Percentiles rank a stretch among this genome's conserved stretches.
Evolutionary conservation across 495 filamentous ascomycete species (phyloP).

Genomic region (Bathelium albidoporum): DNA sequence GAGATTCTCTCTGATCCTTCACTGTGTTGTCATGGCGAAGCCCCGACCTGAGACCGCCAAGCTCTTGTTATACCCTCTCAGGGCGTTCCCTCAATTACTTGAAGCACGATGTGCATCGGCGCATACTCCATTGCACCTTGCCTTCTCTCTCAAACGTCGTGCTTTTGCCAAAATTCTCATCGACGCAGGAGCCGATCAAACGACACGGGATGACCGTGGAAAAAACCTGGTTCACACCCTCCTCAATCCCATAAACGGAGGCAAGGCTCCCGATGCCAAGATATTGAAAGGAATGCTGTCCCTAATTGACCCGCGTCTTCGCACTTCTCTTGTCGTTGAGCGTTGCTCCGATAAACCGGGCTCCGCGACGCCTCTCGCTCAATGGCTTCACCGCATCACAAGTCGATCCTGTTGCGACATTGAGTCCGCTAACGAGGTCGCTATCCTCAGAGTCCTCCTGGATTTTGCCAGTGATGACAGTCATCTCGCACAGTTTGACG

Average conservation of each 20-base stretch:
- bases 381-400: slow-evolving; percentile 25
- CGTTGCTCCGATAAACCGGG: slow-evolving; percentile 33
- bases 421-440: too few relatives aligned
- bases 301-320: slow-evolving; percentile 42
- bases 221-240: slow-evolving; percentile 53
- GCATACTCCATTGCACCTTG: slow-evolving; percentile 58
- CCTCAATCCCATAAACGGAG: slow-evolving; percentile 27
- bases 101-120: too few relatives aligned
- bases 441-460: slow-evolving; percentile 31
- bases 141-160: too few relatives aligned
- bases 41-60: too few relatives aligned
- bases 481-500: slow-evolving; percentile 53
- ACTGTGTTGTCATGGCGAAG: too few relatives aligned
- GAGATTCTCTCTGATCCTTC: too few relatives aligned
- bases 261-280: not conserved
- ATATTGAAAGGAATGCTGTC: slow-evolving; percentile 32
- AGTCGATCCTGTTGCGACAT: too few relatives aligned
- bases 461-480: slow-evolving; percentile 39
- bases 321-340: slow-evolving; percentile 37
- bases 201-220: slow-evolving; percentile 38
- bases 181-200: slow-evolving; percentile 54
- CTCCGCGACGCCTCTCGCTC: slow-evolving; percentile 41
- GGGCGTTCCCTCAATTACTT: not conserved
- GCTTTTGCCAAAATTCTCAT: slow-evolving; percentile 53
- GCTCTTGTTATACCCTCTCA: not conserved